These are phyloP conservation scores for Xylaria flabelliformis DNA, from an alignment of 495 filamentous ascomycete species.

Conservation along the genomic window DNA sequence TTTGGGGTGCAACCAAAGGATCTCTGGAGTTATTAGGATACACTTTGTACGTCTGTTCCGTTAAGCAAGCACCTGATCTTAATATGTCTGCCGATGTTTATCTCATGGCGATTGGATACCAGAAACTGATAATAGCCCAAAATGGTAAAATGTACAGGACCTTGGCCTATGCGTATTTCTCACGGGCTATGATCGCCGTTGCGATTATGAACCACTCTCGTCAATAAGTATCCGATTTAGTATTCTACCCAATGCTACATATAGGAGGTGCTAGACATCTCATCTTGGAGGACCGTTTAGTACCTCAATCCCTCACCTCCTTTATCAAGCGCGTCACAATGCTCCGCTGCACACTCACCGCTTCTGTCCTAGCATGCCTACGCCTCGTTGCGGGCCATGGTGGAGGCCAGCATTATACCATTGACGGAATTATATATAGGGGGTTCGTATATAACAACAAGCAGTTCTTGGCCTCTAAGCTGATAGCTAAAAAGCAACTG, in stretches of 20 bases:
- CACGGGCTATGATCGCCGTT: neutral
- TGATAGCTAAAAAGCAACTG: neutral
- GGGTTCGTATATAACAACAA: neutral
- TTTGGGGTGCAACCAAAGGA: neutral
- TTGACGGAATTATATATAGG: neutral
- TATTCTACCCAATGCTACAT: neutral
- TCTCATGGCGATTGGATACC: neutral
- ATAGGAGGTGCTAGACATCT: neutral
- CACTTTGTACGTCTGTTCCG: neutral
- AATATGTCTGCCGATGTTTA: neutral
- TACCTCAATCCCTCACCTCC: neutral
- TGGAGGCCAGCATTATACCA: neutral
- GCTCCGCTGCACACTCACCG: neutral
- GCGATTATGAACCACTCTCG: neutral
- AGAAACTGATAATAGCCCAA: neutral
- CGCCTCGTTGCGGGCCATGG: neutral
- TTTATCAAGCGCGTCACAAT: neutral
- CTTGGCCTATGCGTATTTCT: neutral
- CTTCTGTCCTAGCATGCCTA: neutral
- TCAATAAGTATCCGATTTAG: neutral
- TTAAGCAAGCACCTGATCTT: neutral
- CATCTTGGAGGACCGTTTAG: neutral
- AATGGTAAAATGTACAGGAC: neutral
- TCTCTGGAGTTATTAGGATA: neutral
- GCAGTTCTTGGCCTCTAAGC: neutral